Conservation (phyloP, 805 yeast genomes). For the Saccharomycopsis synnaedendra region DNA sequence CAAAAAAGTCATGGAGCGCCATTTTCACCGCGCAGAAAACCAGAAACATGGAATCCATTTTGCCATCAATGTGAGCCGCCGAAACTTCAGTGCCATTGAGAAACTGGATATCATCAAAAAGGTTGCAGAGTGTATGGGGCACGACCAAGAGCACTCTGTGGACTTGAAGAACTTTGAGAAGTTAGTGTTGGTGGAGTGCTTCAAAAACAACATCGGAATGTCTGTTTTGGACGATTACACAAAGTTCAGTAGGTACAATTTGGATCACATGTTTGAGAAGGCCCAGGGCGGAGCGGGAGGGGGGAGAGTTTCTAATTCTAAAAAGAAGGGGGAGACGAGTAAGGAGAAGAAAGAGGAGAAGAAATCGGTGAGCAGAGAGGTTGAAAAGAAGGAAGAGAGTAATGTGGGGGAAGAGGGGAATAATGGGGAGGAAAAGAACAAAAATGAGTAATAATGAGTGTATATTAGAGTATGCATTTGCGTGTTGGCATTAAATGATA, state of each 20-base stretch:
- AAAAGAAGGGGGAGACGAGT: background rate
- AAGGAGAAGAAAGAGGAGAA: background rate
- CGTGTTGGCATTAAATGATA: no score
- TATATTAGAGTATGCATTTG: no score
- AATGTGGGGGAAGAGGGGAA: constrained; percentile 16
- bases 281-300: background rate
- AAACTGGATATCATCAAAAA: constrained; percentile 63
- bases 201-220: constrained; percentile 81
- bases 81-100: constrained; percentile 68
- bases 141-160: constrained; percentile 60
- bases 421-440: constrained; percentile 8
- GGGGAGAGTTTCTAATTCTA: background rate
- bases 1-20: constrained; percentile 48
- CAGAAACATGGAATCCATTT: constrained; percentile 33
- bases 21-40: constrained; percentile 42
- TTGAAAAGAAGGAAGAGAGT: constrained; percentile 17
- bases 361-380: constrained; percentile 15
- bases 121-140: constrained; percentile 63
- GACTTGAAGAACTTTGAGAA: constrained; percentile 73
- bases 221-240: constrained; percentile 64
- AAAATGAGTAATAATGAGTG: no score
- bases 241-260: constrained; percentile 54
- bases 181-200: constrained; percentile 76
- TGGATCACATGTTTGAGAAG: constrained; percentile 66
- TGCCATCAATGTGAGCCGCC: constrained; percentile 69